Percentiles rank a stretch among this genome's conserved stretches.
Evolutionary conservation across 331 rosid genomes (phyloP).

Genomic region (Quercus tomentella): DNA sequence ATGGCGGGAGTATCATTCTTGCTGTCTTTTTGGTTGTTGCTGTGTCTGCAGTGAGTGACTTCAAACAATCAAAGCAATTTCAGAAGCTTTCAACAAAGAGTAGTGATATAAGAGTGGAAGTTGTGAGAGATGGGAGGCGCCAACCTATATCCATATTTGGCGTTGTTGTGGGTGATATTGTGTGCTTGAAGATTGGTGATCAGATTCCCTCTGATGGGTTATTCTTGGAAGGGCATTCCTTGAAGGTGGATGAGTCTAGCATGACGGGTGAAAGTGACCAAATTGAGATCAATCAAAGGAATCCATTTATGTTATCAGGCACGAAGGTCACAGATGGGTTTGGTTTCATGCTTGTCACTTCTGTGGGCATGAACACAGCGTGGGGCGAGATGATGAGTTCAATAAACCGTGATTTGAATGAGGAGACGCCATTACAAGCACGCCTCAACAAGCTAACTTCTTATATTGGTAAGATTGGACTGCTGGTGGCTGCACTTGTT

Average conservation of each 20-base stretch:
- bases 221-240: conserved; percentile 32
- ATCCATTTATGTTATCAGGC: conserved; percentile 35
- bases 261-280: conserved; percentile 40
- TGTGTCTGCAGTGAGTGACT: conserved; percentile 30
- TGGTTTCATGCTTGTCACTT: conserved; percentile 36
- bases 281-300: conserved; percentile 13
- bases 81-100: conserved; percentile 33
- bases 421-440: conserved; percentile 32
- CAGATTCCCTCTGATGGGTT: conserved; percentile 40
- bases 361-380: conserved; percentile 35
- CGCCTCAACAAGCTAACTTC: conserved; percentile 37
- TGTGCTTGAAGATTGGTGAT: conserved; percentile 34
- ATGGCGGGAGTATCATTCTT: conserved; percentile 36
- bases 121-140: conserved; percentile 26
- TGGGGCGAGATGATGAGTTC: conserved; percentile 50
- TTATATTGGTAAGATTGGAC: conserved; percentile 31
- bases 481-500: conserved; percentile 25
- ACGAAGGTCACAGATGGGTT: conserved; percentile 41
- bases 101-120: conserved; percentile 19
- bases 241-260: conserved; percentile 38
- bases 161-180: conserved; percentile 36
- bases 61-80: conserved; percentile 32
- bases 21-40: conserved; percentile 28
- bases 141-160: conserved; percentile 22
- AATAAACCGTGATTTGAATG: conserved; percentile 17